Evolutionary conservation across 192 early-diverging fungal species (phyloP), one percentile per base, ranked within the genome.

Genomic region (Entophlyctis helioformis): DNA sequence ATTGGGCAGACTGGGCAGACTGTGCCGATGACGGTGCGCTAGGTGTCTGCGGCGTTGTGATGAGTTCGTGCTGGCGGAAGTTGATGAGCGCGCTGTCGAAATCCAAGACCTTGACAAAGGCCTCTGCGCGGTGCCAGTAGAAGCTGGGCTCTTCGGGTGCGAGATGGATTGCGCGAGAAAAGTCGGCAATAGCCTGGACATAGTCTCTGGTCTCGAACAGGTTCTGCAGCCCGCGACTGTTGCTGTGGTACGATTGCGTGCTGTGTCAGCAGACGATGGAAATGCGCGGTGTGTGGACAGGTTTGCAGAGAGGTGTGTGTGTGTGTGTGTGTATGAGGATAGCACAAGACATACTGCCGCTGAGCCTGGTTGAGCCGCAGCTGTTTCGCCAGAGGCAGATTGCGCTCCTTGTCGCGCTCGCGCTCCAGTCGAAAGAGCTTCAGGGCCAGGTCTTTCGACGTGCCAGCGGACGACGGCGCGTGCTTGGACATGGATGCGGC

Each of bases 81-180:
- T 67, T 72, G 4, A 56, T 37, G 34, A 74, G 60, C 18, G 58
- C 46, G n/a, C 49, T 41, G 20, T 61, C 54, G 25, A 69, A 55
- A 38, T 74, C 63, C 16, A 37, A 36, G 0, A 57, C 39, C 1
- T 46, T 28, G 13, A 74, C 6, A 38, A 51, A 60, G 0, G 63
- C 60, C 36, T 69, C 60, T 2, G 66, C 71, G 3, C 57, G 56
- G 36, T 74, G 40, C 35, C 47, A 44, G 35, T 57, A 64, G 35
- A 50, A 69, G 38, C 38, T 46, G 1, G 71, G 63, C 46, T 74
- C 66, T 9, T 36, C 34, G 18, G 60, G 46, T 13, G 51, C 19
- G 8, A 74, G 46, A 39, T 60, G 61, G 24, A 67, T 62, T 15
- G 63, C 60, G 6, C 54, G 36, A 0, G 58, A 51, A 36, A 69